Percentiles rank a stretch among this genome's conserved stretches.
phyloP scores from a whole-genome alignment of 306 rosid genomes.

The Glycine soja region DNA sequence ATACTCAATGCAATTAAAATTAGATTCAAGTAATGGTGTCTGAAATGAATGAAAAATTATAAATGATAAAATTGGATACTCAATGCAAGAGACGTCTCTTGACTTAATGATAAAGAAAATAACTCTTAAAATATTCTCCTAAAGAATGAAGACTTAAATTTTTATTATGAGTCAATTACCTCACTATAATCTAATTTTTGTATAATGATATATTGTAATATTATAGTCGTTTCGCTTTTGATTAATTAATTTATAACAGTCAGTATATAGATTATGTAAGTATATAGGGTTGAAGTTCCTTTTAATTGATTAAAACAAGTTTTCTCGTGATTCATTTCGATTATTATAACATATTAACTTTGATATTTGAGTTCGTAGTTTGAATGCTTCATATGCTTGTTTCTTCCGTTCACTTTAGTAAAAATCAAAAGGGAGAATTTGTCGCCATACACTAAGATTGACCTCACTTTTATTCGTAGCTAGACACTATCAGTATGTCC shows the following conservation, averaged over 20 bases:
- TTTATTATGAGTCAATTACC: neutral
- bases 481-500: neutral
- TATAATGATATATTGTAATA: too few relatives aligned
- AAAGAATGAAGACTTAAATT: neutral
- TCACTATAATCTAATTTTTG: neutral
- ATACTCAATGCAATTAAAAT: neutral
- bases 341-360: neutral
- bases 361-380: neutral
- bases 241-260: neutral
- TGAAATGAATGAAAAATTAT: neutral
- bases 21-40: neutral
- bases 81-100: neutral
- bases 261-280: neutral
- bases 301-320: neutral
- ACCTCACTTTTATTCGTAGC: neutral
- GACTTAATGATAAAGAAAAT: neutral
- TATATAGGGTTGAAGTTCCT: too few relatives aligned
- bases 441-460: neutral
- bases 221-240: too few relatives aligned
- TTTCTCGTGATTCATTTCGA: neutral
- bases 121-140: neutral
- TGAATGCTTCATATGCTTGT: conserved; percentile 1
- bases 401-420: neutral
- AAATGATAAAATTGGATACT: neutral
- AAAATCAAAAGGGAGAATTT: neutral